A percentile compares a stretch with the other conserved stretches of the same genome.
Evolutionary conservation across 2,329 filamentous ascomycete species (phyloP).

Genomic region (Tolypocladium pustulatum): DNA sequence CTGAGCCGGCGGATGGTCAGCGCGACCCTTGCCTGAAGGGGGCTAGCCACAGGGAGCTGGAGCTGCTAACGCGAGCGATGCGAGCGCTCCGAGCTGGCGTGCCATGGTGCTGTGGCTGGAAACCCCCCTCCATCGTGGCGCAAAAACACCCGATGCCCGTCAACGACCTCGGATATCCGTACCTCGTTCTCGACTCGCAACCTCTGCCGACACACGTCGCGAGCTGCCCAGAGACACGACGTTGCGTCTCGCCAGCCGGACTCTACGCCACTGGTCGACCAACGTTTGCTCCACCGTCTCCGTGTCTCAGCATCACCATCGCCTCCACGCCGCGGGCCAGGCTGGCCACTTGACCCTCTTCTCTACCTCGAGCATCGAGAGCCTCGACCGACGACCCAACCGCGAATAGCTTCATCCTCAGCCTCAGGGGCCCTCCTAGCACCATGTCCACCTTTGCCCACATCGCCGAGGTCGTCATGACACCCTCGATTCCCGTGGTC

Average conservation of each 20-base stretch:
- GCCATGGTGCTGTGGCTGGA: not conserved
- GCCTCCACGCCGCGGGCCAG: slow-evolving; percentile 1
- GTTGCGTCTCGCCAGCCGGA: not conserved
- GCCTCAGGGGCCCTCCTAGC: slow-evolving; percentile 4
- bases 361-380: not conserved
- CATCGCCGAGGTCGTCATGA: slow-evolving; percentile 43
- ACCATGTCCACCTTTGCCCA: slow-evolving; percentile 27
- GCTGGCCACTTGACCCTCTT: not conserved
- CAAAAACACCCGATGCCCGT: not conserved
- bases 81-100: too few species aligned
- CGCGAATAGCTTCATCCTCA: not conserved
- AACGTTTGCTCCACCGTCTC: not conserved
- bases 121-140: not conserved
- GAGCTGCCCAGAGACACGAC: not conserved
- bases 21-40: not conserved
- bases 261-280: not conserved
- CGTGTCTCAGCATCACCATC: not conserved
- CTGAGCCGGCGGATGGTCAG: not conserved
- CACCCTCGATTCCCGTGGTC: slow-evolving; percentile 52
- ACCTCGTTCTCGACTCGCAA: too few species aligned
- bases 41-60: not conserved
- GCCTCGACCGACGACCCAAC: not conserved
- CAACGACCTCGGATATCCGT: not conserved
- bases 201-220: not conserved
- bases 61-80: not conserved